Percentiles rank a stretch among this genome's conserved stretches.
phyloP scores from a whole-genome alignment of 352 stramenopile genomes.

The Globisporangium spinosum region DNA sequence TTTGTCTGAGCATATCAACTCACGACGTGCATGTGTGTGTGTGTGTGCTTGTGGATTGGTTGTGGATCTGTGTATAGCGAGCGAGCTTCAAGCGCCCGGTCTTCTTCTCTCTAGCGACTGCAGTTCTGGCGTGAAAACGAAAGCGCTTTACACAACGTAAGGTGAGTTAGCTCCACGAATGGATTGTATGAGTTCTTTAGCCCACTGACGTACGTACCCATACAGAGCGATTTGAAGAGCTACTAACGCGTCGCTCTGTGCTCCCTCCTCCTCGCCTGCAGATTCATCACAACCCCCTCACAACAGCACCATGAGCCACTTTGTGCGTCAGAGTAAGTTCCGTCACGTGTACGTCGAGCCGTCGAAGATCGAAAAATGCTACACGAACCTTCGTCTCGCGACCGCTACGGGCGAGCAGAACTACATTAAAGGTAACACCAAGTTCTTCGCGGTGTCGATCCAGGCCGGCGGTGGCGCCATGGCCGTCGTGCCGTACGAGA shows the following conservation, averaged over 20 bases:
- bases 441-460: constrained; percentile 98
- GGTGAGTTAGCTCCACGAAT: not conserved
- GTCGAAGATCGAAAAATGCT: constrained; percentile 92
- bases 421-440: constrained; percentile 99
- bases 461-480: constrained; percentile 88
- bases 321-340: constrained; percentile 97
- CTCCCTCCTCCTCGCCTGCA: not conserved
- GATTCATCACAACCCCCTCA: constrained; percentile 4
- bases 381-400: constrained; percentile 91
- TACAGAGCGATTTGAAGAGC: not conserved
- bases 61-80: not conserved
- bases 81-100: constrained; percentile 6
- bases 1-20: not conserved
- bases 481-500: constrained; percentile 93
- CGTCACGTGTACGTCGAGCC: constrained; percentile 97
- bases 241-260: not conserved
- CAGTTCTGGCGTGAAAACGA: constrained; percentile 8
- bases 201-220: not conserved
- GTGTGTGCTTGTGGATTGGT: not conserved
- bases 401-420: constrained; percentile 98
- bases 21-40: not conserved
- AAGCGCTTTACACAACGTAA: constrained; percentile 5
- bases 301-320: constrained; percentile 84
- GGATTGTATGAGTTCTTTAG: not conserved
- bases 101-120: constrained; percentile 13